Conservation (phyloP, 371 early-diverging fungal species). For the Dentiscutata heterogama region DNA sequence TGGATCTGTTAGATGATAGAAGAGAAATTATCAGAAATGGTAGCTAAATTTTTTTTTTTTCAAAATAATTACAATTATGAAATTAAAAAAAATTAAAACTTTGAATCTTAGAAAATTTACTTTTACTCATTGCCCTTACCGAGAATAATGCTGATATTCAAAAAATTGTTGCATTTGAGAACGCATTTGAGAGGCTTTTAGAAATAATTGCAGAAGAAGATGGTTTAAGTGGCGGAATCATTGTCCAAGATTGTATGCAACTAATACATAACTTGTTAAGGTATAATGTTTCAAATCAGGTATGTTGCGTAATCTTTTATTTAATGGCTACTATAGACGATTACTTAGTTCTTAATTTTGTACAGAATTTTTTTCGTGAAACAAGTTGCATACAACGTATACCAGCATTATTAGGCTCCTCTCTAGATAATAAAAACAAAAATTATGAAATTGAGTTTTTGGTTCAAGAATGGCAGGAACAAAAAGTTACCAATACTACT, state of each 20-base stretch:
- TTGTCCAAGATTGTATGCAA: slow-evolving; percentile 96
- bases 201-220: slow-evolving; percentile 92
- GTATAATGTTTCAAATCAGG: slow-evolving; percentile 96
- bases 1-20: slow-evolving; percentile 92
- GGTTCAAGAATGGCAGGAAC: slow-evolving; percentile 73
- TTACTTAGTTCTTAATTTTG: not conserved
- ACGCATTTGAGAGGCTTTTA: slow-evolving; percentile 92
- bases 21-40: slow-evolving; percentile 96
- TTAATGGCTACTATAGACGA: not conserved
- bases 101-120: slow-evolving; percentile 78
- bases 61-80: no score
- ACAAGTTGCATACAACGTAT: slow-evolving; percentile 92
- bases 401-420: slow-evolving; percentile 71
- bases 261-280: slow-evolving; percentile 90
- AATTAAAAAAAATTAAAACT: slow-evolving; percentile 8
- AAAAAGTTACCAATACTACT: slow-evolving; percentile 86
- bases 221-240: slow-evolving; percentile 92
- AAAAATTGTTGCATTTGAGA: slow-evolving; percentile 98
- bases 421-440: not conserved
- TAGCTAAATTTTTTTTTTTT: slow-evolving; percentile 48
- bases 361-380: slow-evolving; percentile 93
- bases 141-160: slow-evolving; percentile 94
- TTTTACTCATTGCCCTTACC: slow-evolving; percentile 90
- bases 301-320: slow-evolving; percentile 49
- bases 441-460: slow-evolving; percentile 56